Base-by-base conservation (phyloP, 768 basidiomycete genomes). In the Kwoniella sp. region DNA sequence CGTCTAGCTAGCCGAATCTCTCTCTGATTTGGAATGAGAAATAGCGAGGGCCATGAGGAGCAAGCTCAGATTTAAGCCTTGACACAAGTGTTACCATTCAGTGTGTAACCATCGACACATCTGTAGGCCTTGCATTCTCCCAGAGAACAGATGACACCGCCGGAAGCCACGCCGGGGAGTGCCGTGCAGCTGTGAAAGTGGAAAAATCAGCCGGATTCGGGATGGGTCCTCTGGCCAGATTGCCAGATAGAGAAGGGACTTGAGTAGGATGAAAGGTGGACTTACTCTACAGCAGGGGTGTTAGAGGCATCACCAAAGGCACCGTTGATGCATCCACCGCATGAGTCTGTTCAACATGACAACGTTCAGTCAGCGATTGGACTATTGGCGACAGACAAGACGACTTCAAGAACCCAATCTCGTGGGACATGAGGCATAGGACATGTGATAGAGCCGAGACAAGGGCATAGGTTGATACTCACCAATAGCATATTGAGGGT, bases 291-390 rank as follows among this genome's bases (percentile, higher is more conserved):
- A 44, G 49, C 62, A 19, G 62, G n/a, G 12, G 60, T 48, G 13
- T 33, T 24, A 9, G 60, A 33, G 29, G 62, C 29, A 25, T 44
- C 37, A 6, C 62, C 62, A 26, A 64, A 64, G 19, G 46, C 49
- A 37, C 62, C 62, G 51, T 56, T 48, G 24, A 56, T 64, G 17
- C 62, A 64, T 22, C 62, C 62, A 30, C 62, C 62, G 56, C 62
- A 64, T 25, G 62, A 64, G 26, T 40, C 62, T 64, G 37, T 7
- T 3, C 44, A 29, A 25, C 33, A 33, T 33, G 33, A 33, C 33
- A 33, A 33, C 33, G 33, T 33, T 33, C 7, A 13, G 33, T 33
- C 33, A 33, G 33, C 33, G 5, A 33, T 33, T n/a, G n/a, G n/a
- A n/a, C n/a, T n/a, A n/a, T n/a, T n/a, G n/a, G 5, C n/a, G 27